Percentiles rank a stretch among this genome's conserved stretches.
Conservation (phyloP, 805 yeast species). For the Saccharomycopsis guyanensis region DNA sequence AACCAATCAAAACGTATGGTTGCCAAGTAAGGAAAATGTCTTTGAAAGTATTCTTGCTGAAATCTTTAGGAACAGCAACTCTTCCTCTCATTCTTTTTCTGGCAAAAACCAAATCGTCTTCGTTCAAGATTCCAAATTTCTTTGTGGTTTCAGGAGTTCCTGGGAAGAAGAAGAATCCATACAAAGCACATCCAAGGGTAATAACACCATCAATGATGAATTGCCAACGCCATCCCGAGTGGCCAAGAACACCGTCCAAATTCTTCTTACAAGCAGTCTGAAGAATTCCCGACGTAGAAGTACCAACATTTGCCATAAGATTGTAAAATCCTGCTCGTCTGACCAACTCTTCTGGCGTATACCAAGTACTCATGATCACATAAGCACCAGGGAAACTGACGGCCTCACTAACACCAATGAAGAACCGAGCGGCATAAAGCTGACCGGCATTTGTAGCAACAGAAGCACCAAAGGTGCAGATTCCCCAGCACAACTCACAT, state of each 20-base stretch:
- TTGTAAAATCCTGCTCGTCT: slow-evolving; percentile 39
- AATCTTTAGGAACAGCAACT: slow-evolving; percentile 27
- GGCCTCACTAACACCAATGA: slow-evolving; percentile 42
- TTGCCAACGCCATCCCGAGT: slow-evolving; percentile 45
- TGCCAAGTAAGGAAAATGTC: slow-evolving; percentile 50
- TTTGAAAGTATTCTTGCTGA: slow-evolving; percentile 43
- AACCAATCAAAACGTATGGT: slow-evolving; percentile 43
- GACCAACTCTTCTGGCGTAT: slow-evolving; percentile 34
- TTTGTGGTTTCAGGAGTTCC: slow-evolving; percentile 29
- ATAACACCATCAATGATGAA: slow-evolving; percentile 44
- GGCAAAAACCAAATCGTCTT: slow-evolving; percentile 28
- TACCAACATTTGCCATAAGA: slow-evolving; percentile 33
- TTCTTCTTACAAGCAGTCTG: slow-evolving; percentile 25
- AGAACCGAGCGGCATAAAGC: slow-evolving; percentile 40
- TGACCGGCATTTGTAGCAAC: slow-evolving; percentile 26
- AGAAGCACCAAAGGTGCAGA: slow-evolving; percentile 18
- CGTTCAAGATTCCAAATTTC: slow-evolving; percentile 27
- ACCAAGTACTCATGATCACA: slow-evolving; percentile 33
- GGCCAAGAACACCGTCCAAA: slow-evolving; percentile 29
- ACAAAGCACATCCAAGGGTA: slow-evolving; percentile 30
- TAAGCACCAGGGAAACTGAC: slow-evolving; percentile 37
- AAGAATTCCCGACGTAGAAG: slow-evolving; percentile 25
- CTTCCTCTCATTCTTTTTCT: slow-evolving; percentile 22
- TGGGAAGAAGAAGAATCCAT: slow-evolving; percentile 32
- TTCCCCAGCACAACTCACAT: slow-evolving; percentile 19